A percentile compares a stretch with the other conserved stretches of the same genome.
These are phyloP conservation scores for Oryza meyeriana DNA, from an alignment of 176 grass and related monocot species.

Conservation along the genomic window DNA sequence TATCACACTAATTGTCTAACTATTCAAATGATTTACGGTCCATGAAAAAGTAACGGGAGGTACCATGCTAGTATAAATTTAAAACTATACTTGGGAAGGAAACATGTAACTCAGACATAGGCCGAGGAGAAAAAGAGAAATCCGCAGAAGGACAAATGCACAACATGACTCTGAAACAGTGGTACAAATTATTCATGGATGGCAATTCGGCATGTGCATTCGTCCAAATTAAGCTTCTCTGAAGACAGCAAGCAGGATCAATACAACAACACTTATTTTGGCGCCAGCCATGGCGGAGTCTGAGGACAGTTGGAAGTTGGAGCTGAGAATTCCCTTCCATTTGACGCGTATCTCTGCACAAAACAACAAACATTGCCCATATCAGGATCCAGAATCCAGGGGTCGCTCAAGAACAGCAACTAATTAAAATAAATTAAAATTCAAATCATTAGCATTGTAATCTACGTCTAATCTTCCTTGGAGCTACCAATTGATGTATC, in stretches of 20 bases:
- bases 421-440: not conserved
- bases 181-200: not conserved
- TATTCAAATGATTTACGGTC: too few relatives aligned
- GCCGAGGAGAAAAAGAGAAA: not conserved
- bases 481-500: slow-evolving; percentile 31
- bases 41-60: too few relatives aligned
- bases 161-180: not conserved
- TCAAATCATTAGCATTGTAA: slow-evolving; percentile 10
- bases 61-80: too few relatives aligned
- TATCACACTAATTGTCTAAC: too few relatives aligned
- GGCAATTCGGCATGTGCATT: not conserved
- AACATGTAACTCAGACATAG: not conserved
- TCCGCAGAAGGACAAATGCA: not conserved
- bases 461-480: slow-evolving; percentile 39
- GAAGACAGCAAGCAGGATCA: not conserved
- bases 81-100: too few relatives aligned
- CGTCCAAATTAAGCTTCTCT: not conserved
- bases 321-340: not conserved
- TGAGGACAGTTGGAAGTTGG: not conserved
- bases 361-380: slow-evolving; percentile 27
- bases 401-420: not conserved
- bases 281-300: slow-evolving; percentile 10
- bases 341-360: not conserved
- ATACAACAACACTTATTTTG: not conserved
- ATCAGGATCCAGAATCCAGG: slow-evolving; percentile 21